Evolutionary conservation across 768 basidiomycete species (phyloP).

Genomic region (Phaeotremella fagi): DNA sequence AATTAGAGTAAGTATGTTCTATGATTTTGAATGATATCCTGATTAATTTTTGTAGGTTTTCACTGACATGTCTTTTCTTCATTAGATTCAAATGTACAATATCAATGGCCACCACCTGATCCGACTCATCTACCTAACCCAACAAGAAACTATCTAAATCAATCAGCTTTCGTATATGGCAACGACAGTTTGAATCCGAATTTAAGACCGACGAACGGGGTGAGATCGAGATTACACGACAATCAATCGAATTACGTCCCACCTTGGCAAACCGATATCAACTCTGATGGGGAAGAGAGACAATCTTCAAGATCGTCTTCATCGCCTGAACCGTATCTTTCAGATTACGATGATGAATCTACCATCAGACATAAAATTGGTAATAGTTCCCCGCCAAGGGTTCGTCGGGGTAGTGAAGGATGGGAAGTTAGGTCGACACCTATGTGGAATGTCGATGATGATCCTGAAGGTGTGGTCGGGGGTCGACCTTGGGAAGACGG

Average conservation of each 20-base stretch:
- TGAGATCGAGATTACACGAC: slow-evolving; percentile 13
- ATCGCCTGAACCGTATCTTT: slow-evolving; percentile 43
- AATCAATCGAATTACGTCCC: background rate
- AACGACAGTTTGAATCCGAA: slow-evolving; percentile 67
- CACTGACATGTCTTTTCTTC: slow-evolving; percentile 6
- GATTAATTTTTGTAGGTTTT: slow-evolving; percentile 6
- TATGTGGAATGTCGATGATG: slow-evolving; percentile 1
- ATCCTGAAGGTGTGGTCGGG: background rate
- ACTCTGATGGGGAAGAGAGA: background rate
- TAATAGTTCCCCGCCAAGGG: slow-evolving; percentile 21
- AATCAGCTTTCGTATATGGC: slow-evolving; percentile 73
- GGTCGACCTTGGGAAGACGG: slow-evolving; percentile 19
- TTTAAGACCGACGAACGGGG: slow-evolving; percentile 60
- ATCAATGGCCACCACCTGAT: slow-evolving; percentile 72
- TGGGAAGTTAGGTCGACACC: slow-evolving; percentile 33
- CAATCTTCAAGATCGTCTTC: slow-evolving; percentile 9
- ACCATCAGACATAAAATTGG: too few relatives aligned
- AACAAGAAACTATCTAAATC: slow-evolving; percentile 37
- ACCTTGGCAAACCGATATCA: background rate
- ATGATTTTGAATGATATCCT: background rate
- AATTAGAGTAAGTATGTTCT: too few relatives aligned
- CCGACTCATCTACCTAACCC: slow-evolving; percentile 49
- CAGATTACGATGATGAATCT: slow-evolving; percentile 45
- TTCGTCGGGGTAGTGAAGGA: slow-evolving; percentile 46
- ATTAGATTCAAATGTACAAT: slow-evolving; percentile 48